Evolutionary conservation across 192 early-diverging fungal species (phyloP).

Genomic region (Allomyces javanicus): DNA sequence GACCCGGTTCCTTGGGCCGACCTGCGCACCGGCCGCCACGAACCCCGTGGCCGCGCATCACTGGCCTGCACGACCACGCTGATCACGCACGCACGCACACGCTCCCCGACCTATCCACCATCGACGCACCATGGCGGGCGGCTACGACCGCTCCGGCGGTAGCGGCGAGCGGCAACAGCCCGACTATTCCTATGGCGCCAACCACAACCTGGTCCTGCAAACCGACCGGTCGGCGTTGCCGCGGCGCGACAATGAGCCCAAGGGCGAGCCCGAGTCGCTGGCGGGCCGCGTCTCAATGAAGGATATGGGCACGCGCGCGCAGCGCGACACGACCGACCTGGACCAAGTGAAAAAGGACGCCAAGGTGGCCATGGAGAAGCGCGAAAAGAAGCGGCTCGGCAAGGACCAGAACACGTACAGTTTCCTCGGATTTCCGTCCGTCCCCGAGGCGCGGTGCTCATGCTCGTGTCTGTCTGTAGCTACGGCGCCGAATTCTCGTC

Average conservation of each 20-base stretch:
- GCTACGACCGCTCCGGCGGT: no score
- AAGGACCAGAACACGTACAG: slow-evolving; percentile 35
- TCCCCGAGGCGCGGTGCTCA: slow-evolving; percentile 6
- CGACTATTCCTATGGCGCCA: slow-evolving; percentile 42
- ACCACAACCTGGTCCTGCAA: slow-evolving; percentile 88
- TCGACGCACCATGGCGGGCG: no score
- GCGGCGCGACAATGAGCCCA: slow-evolving; percentile 76
- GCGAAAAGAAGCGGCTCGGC: slow-evolving; percentile 27
- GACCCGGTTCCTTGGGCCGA: no score
- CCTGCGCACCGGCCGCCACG: no score
- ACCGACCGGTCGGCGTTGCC: slow-evolving; percentile 62
- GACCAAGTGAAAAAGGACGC: slow-evolving; percentile 47
- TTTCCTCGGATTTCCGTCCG: background rate
- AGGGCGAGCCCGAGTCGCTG: slow-evolving; percentile 84
- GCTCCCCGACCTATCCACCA: no score
- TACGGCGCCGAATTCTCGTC: slow-evolving; percentile 50
- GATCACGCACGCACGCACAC: no score
- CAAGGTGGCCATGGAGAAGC: slow-evolving; percentile 25
- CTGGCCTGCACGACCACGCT: no score
- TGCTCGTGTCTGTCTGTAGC: slow-evolving; percentile 11
- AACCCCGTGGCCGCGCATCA: no score
- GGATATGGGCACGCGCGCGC: slow-evolving; percentile 64
- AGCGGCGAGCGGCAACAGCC: no score
- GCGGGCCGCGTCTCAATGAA: slow-evolving; percentile 66
- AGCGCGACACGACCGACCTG: slow-evolving; percentile 35